A percentile compares a stretch with the other conserved stretches of the same genome.
Evolutionary conservation across 129 eudicot species (phyloP).

Genomic region (Flaveria bidentis): DNA sequence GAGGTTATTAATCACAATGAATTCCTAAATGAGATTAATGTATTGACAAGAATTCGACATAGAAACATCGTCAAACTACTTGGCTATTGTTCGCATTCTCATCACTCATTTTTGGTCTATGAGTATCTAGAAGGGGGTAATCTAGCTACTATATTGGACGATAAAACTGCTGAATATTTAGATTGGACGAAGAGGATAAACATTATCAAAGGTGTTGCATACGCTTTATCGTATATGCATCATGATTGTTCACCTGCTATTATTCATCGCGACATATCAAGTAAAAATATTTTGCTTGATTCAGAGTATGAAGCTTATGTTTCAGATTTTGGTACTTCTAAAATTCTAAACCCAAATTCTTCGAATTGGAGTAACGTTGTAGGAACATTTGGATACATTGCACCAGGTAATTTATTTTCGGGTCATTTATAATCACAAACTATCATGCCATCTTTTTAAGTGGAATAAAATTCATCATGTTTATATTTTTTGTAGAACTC

Average conservation of each 20-base stretch:
- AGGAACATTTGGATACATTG: constrained; percentile 43
- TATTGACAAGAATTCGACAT: constrained; percentile 37
- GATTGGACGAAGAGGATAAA: constrained; percentile 40
- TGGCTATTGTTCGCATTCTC: constrained; percentile 32
- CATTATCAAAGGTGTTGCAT: constrained; percentile 33
- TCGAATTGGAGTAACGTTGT: constrained; percentile 36
- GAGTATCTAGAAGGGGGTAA: constrained; percentile 36
- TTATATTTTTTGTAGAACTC: constrained; percentile 21
- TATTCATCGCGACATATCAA: constrained; percentile 42
- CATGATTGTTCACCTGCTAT: constrained; percentile 43
- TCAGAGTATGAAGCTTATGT: constrained; percentile 36
- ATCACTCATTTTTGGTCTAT: constrained; percentile 36
- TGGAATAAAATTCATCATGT: neutral
- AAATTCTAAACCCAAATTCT: constrained; percentile 28
- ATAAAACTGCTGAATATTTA: constrained; percentile 3
- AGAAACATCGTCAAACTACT: constrained; percentile 34
- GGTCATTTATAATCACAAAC: neutral
- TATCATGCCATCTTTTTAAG: neutral
- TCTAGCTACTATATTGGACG: constrained; percentile 5
- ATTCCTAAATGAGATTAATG: constrained; percentile 30
- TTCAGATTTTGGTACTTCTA: constrained; percentile 41
- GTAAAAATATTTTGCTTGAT: constrained; percentile 41
- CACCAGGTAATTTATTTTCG: constrained; percentile 30
- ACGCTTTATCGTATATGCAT: constrained; percentile 43
- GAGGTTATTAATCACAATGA: neutral